A percentile compares a stretch with the other conserved stretches of the same genome.
Conservation (phyloP, 305 asterid species). For the Fraxinus floribunda region DNA sequence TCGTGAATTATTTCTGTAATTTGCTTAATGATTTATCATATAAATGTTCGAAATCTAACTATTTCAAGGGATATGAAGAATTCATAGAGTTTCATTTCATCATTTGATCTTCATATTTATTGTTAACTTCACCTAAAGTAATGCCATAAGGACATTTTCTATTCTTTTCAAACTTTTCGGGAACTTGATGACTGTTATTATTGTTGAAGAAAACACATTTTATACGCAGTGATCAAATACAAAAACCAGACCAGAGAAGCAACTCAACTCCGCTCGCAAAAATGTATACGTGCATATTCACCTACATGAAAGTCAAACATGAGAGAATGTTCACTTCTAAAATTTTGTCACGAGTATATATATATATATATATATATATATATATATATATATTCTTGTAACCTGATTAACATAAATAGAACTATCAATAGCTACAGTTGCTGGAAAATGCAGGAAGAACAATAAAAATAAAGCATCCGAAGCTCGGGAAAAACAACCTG, state of each 20-base stretch:
- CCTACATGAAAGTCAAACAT: not conserved
- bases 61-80: not conserved
- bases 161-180: not conserved
- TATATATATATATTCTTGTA: not conserved
- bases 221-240: not conserved
- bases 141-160: not conserved
- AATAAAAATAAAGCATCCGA: not conserved
- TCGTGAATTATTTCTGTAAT: not conserved
- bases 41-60: not conserved
- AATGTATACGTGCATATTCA: not conserved
- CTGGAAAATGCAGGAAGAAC: constrained; percentile 5
- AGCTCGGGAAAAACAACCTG: constrained; percentile 4
- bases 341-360: not conserved
- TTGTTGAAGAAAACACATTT: not conserved
- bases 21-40: not conserved
- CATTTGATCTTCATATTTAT: not conserved
- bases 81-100: not conserved
- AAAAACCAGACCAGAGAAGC: not conserved
- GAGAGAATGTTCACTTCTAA: not conserved
- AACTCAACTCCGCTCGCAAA: not conserved
- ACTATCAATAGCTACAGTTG: not conserved
- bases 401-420: not conserved
- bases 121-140: not conserved
- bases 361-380: not conserved
- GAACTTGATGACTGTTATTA: not conserved